phyloP scores from a whole-genome alignment of 768 basidiomycete species.

The Tylopilus vinaceipallidus region DNA sequence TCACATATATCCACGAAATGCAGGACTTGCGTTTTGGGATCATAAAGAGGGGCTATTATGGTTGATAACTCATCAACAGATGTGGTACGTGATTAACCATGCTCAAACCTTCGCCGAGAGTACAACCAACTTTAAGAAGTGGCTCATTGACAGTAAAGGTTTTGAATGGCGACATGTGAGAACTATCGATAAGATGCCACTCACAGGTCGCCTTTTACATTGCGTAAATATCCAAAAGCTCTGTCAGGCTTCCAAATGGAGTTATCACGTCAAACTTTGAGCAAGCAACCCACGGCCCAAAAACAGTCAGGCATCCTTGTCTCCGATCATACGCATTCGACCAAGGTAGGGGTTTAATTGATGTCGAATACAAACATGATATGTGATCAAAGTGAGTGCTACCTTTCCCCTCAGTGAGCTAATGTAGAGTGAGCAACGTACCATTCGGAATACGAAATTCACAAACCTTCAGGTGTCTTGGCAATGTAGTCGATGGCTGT shows the following conservation, averaged over 20 bases:
- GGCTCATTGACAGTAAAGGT: slow-evolving; percentile 35
- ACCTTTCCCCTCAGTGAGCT: slow-evolving; percentile 45
- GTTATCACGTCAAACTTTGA: slow-evolving; percentile 5
- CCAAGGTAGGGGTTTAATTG: slow-evolving; percentile 11
- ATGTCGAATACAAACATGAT: slow-evolving; percentile 20
- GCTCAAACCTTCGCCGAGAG: slow-evolving; percentile 58
- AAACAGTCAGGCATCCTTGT: not conserved
- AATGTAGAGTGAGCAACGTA: slow-evolving; percentile 14
- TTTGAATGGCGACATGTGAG: slow-evolving; percentile 9
- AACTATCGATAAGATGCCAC: not conserved
- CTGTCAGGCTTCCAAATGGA: slow-evolving; percentile 6
- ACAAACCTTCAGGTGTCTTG: slow-evolving; percentile 84
- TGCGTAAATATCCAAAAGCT: slow-evolving; percentile 10
- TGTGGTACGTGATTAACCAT: not conserved
- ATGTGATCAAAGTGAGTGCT: slow-evolving; percentile 6
- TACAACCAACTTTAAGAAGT: slow-evolving; percentile 52
- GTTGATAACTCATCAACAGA: not conserved
- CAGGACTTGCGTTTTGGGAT: slow-evolving; percentile 47
- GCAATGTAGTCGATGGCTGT: slow-evolving; percentile 92
- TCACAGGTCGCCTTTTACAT: not conserved
- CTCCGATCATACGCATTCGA: not conserved
- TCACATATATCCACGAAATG: slow-evolving; percentile 66
- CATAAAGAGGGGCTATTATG: slow-evolving; percentile 71
- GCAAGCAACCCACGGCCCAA: slow-evolving; percentile 5
- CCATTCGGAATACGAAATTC: slow-evolving; percentile 3